Base-by-base conservation (phyloP, 495 filamentous ascomycete genomes). In the Terfezia claveryi region DNA sequence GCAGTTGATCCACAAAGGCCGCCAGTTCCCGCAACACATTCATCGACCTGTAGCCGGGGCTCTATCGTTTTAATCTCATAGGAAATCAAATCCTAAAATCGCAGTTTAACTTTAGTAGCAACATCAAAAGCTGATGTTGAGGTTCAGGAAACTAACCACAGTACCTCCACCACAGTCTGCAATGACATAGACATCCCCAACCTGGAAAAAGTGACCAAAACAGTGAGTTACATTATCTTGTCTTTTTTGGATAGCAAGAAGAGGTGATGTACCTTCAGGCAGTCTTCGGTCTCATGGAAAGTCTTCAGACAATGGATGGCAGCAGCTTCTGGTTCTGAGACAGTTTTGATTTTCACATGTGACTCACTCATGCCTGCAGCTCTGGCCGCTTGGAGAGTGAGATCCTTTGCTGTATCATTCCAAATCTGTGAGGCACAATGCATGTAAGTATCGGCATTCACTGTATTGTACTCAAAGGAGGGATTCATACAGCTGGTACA, bases 151-250 rank as follows among this genome's bases (percentile, higher is more conserved):
- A 54, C 52, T 54, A 52, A 62, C 58, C 0, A 86, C 81, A 0
- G 82, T 86, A 1, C 81, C 83, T 20, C 82, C 81, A 32, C 81
- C 81, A 0, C 80, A 81, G 66, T 86, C 83, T 58, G 79, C 82
- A 1, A 86, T 70, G 54, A 86, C 71, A 56, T 86, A 81, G 36
- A 80, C 82, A 58, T 85, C 79, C 4, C 76, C 79, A 14, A 79
- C 66, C 60, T 62, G 16, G n/a, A 41, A 55, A 8, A 23, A 11
- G 52, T 3, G 41, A 46, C n/a, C 27, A 49, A 36, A 14, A 10
- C 41, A 23, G 10, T 17, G 8, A 55, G 38, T n/a, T 10, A 53
- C 10, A 27, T 55, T 10, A 16, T 2, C 12, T 49, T 2, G 8
- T 9, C 20, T 23, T 6, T 7, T 6, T 7, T 9, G 1, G 27